phyloP scores from a whole-genome alignment of 148 eudicot genomes.

The Selenicereus undatus region DNA sequence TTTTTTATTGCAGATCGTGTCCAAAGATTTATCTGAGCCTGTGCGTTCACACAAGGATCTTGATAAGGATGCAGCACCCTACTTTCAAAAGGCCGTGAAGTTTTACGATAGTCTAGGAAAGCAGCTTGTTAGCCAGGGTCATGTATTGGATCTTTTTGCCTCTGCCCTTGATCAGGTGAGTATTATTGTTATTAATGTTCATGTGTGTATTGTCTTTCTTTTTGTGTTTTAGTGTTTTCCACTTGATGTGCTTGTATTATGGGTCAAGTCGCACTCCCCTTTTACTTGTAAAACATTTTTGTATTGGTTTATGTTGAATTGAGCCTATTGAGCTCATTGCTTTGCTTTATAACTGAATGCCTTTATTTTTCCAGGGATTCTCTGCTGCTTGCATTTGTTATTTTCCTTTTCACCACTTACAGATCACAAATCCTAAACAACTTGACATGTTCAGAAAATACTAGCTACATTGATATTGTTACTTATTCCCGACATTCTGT shows the following conservation, averaged over 20 bases:
- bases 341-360: background rate
- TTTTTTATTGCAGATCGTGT: constrained; percentile 62
- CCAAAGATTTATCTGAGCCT: constrained; percentile 91
- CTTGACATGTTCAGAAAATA: background rate
- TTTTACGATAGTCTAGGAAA: constrained; percentile 74
- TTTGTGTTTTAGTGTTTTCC: background rate
- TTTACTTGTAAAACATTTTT: background rate
- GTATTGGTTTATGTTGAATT: background rate
- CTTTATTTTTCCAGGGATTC: background rate
- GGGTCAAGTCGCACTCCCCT: background rate
- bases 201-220: background rate
- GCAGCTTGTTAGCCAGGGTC: constrained; percentile 92
- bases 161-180: constrained; percentile 98
- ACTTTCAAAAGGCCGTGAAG: constrained; percentile 79
- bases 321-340: background rate
- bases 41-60: constrained; percentile 98
- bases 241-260: background rate
- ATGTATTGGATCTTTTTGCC: constrained; percentile 90
- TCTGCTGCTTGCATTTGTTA: background rate
- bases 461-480: background rate
- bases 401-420: background rate
- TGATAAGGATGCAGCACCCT: constrained; percentile 97
- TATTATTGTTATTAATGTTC: background rate
- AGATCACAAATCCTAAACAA: background rate
- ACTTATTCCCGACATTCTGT: background rate